phyloP scores from a whole-genome alignment of 176 grass and related monocot species.

The Lolium rigidum region DNA sequence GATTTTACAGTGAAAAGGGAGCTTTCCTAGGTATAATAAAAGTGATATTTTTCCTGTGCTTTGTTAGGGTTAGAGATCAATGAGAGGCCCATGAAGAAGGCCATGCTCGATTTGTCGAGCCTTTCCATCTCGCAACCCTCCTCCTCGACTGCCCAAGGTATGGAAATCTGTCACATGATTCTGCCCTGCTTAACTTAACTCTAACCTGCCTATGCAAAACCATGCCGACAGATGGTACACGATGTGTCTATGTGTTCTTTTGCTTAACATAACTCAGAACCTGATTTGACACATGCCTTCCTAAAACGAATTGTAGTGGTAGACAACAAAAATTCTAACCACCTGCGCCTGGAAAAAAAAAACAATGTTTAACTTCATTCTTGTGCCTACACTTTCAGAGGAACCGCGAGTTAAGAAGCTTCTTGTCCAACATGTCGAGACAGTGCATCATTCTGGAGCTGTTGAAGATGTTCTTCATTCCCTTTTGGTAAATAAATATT shows the following conservation, averaged over 20 bases:
- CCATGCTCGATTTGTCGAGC: constrained; percentile 65
- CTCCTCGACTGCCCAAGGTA: constrained; percentile 45
- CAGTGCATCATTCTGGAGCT: constrained; percentile 56
- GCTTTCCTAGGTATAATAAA: not conserved
- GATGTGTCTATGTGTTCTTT: not conserved
- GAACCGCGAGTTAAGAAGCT: constrained; percentile 73
- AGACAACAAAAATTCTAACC: not conserved
- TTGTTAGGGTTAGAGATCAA: constrained; percentile 84
- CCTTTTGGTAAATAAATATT: constrained; percentile 57
- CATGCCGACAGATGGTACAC: not conserved
- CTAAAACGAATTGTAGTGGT: not conserved
- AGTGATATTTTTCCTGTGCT: not conserved
- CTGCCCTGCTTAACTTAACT: not conserved
- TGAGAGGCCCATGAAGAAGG: constrained; percentile 77
- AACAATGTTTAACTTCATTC: not conserved
- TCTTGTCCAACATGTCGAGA: constrained; percentile 79
- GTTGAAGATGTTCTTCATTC: constrained; percentile 74
- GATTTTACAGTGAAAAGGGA: not conserved
- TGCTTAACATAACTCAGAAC: not conserved
- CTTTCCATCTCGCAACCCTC: constrained; percentile 63
- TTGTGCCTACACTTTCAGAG: constrained; percentile 44
- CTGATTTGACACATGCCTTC: not conserved
- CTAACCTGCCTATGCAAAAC: not conserved
- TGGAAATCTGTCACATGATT: not conserved
- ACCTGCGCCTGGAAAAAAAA: not conserved